These are phyloP conservation scores for Xylaria venustula DNA, from an alignment of 495 filamentous ascomycete species.

Conservation along the genomic window DNA sequence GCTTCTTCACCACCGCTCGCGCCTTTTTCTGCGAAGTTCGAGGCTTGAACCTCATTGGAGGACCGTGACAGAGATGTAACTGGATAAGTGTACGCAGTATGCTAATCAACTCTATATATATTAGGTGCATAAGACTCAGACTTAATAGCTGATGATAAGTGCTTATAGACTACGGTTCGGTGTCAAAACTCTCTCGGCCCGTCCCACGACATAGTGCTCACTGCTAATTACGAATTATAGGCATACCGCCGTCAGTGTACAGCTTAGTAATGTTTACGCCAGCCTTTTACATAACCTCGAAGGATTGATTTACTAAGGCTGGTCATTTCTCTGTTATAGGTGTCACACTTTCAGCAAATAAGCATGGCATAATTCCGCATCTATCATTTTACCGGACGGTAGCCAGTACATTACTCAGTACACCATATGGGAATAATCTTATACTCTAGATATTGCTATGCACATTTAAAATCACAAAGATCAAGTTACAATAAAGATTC, in stretches of 20 bases:
- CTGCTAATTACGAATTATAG: background rate
- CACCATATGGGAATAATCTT: too few relatives aligned
- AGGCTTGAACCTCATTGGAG: background rate
- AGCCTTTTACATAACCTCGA: background rate
- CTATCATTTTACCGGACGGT: too few relatives aligned
- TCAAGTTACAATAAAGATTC: too few relatives aligned
- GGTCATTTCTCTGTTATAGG: background rate
- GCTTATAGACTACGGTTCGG: background rate
- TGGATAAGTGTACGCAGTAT: background rate
- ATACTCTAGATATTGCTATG: too few relatives aligned
- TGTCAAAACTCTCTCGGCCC: background rate
- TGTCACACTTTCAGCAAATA: background rate
- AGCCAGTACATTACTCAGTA: too few relatives aligned
- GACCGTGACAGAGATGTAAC: background rate
- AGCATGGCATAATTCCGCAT: background rate
- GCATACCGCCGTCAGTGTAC: background rate
- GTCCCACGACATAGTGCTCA: background rate
- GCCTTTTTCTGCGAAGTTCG: background rate
- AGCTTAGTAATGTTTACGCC: background rate
- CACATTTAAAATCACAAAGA: too few relatives aligned
- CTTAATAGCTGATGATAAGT: background rate
- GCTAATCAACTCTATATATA: background rate
- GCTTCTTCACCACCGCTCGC: background rate
- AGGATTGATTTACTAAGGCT: background rate
- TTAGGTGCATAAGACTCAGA: background rate